Evolutionary conservation across 352 stramenopile genomes (phyloP).

Genomic region (Chloridella minuta): DNA sequence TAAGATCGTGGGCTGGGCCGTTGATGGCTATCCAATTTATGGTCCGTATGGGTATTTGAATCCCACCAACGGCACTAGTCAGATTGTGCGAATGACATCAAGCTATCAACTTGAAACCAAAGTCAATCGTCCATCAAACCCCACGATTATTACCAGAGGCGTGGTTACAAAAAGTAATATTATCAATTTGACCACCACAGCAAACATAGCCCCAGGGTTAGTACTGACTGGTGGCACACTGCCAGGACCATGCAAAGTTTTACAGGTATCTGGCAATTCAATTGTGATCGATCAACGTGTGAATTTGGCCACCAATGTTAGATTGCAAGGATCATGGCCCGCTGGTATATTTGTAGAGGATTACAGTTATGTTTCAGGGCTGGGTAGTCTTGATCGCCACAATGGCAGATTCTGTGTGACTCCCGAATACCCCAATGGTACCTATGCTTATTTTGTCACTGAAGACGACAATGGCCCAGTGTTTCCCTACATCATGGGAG

Average conservation of each 20-base stretch:
- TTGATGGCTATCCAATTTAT: background rate
- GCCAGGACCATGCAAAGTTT: background rate
- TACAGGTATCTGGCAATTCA: background rate
- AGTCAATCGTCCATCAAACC: too few relatives aligned
- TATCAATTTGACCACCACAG: background rate
- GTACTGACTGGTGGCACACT: background rate
- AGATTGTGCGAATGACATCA: conserved; percentile 8
- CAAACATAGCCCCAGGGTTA: background rate
- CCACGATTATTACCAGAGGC: background rate
- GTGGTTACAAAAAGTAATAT: background rate
- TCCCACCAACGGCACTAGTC: background rate
- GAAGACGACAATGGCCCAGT: background rate
- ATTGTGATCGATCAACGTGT: too few relatives aligned
- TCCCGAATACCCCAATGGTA: conserved; percentile 1
- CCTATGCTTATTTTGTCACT: conserved; percentile 2
- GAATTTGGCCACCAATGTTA: too few relatives aligned
- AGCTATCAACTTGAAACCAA: background rate
- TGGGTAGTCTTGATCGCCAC: background rate
- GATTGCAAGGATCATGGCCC: background rate
- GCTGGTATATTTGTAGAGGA: background rate
- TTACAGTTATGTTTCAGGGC: background rate
- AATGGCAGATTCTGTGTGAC: conserved; percentile 6
- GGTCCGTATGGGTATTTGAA: conserved; percentile 7
- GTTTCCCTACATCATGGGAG: too few relatives aligned
- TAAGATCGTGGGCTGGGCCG: background rate